Base-by-base conservation (phyloP, 2,329 filamentous ascomycete species). In the Cercospora sesami region DNA sequence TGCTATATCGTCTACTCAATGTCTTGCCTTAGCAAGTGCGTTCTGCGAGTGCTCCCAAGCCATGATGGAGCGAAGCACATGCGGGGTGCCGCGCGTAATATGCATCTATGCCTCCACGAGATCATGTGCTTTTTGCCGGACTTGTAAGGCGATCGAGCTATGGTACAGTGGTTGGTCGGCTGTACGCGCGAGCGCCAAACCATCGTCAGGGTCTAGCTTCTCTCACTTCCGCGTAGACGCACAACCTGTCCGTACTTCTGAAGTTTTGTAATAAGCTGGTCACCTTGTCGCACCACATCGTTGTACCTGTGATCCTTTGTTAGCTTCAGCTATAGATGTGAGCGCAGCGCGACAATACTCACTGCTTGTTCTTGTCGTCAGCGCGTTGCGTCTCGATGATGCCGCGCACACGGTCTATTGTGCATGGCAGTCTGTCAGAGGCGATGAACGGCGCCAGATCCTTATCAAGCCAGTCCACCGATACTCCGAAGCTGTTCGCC, bases 211-310 rank as follows among this genome's bases (percentile, higher is more conserved):
- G 21, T 59, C 62, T 64, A 97, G 75, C 92, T 93, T 76, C 95
- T 88, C 86, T 99, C 95, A 78, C 94, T 98, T 48, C 95, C 95
- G 76, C 95, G 89, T 82, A 99, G 85, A 78, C 95, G 88, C 72
- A 99, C 95, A 2, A 95, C 91, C 82, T 99, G 95, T 55, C 95
- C 95, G 80, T 99, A 99, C 86, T 99, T 99, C 83, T 99, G 95
- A 74, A 99, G 85, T 86, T 99, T 99, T 67, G 95, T 99, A 79
- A 99, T 98, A 71, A 99, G 86, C 81, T 96, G 92, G 81, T 99
- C 95, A 33, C 95, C 95, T 80, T 98, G 95, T 83, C 95, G 95
- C 69, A 99, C 93, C 42, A 98, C 93, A 76, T 99, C 95, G 75
- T 94, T 91, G 82, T 99, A 99, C 45, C 77, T 79, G 23, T 10